A percentile compares a stretch with the other conserved stretches of the same genome.
Conservation (phyloP, 192 early-diverging fungal genomes). For the Umbelopsis sp. region DNA sequence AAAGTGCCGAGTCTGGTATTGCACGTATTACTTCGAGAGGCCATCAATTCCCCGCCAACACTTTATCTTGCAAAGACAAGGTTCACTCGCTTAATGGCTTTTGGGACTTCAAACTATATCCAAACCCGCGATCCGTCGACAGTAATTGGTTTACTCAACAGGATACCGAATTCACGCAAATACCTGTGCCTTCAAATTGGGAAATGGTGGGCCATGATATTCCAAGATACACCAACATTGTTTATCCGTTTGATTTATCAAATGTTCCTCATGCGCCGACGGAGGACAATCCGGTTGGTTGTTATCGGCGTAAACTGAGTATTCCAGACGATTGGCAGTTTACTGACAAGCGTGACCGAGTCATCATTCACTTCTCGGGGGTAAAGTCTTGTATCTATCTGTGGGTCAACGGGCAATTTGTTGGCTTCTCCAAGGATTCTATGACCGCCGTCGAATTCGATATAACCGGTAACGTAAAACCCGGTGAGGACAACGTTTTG, state of each 20-base stretch:
- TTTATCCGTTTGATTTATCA: slow-evolving; percentile 3
- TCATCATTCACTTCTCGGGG: slow-evolving; percentile 20
- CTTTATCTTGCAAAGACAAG: not conserved
- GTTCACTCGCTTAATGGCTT: slow-evolving; percentile 24
- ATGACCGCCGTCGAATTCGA: slow-evolving; percentile 24
- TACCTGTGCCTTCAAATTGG: slow-evolving; percentile 22
- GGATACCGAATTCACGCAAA: slow-evolving; percentile 6
- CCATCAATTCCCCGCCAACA: slow-evolving; percentile 5
- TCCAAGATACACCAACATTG: slow-evolving; percentile 6
- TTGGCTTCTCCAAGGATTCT: slow-evolving; percentile 26
- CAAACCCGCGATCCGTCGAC: slow-evolving; percentile 7
- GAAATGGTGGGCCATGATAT: slow-evolving; percentile 23
- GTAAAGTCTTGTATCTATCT: slow-evolving; percentile 24
- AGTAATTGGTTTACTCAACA: slow-evolving; percentile 11
- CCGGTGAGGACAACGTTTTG: slow-evolving; percentile 14
- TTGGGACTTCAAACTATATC: slow-evolving; percentile 23
- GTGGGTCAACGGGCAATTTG: slow-evolving; percentile 20
- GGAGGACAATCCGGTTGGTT: slow-evolving; percentile 20
- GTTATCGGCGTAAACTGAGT: slow-evolving; percentile 11
- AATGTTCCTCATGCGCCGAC: slow-evolving; percentile 9
- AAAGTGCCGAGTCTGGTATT: not conserved
- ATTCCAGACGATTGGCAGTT: not conserved
- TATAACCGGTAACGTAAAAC: not conserved
- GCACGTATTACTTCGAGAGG: slow-evolving; percentile 15
- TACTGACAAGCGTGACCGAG: not conserved